Evolutionary conservation across 2,329 filamentous ascomycete species (phyloP).

Genomic region (Talaromyces sp.): DNA sequence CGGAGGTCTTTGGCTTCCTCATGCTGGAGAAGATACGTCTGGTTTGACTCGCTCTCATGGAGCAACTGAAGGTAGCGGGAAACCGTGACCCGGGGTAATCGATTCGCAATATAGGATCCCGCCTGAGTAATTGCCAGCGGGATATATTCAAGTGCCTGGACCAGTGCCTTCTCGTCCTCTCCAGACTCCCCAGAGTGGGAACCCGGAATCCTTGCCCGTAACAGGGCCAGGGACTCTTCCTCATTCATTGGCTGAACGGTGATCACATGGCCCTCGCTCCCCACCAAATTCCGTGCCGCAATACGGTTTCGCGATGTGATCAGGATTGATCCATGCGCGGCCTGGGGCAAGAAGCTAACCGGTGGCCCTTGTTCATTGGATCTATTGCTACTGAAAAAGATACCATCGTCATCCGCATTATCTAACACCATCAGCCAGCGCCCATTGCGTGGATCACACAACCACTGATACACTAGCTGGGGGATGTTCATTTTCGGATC

Average conservation of each 20-base stretch:
- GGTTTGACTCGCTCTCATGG: conserved; percentile 8
- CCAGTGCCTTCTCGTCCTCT: neutral
- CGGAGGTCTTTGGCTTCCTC: conserved; percentile 16
- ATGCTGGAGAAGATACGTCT: too few species aligned
- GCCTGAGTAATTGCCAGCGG: conserved; percentile 28
- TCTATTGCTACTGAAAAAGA: conserved; percentile 12
- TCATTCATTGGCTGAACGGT: too few species aligned
- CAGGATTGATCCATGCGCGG: conserved; percentile 11
- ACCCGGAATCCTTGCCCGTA: conserved; percentile 13
- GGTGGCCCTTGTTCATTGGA: too few species aligned
- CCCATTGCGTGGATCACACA: conserved; percentile 16
- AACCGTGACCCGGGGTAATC: neutral
- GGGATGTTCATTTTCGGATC: conserved; percentile 29
- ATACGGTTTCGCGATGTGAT: conserved; percentile 13
- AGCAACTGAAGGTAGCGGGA: neutral
- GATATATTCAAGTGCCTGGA: conserved; percentile 20
- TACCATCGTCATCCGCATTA: neutral
- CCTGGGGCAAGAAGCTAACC: conserved; percentile 13
- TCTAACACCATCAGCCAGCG: conserved; percentile 18
- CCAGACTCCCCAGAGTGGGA: neutral
- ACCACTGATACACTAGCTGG: conserved; percentile 20
- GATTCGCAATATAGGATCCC: conserved; percentile 23
- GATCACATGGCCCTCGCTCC: too few species aligned
- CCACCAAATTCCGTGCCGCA: conserved; percentile 10
- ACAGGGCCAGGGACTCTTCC: conserved; percentile 8